Percentiles rank a stretch among this genome's conserved stretches.
Evolutionary conservation across 768 basidiomycete species (phyloP).

Genomic region (Chalciporus piperatus): DNA sequence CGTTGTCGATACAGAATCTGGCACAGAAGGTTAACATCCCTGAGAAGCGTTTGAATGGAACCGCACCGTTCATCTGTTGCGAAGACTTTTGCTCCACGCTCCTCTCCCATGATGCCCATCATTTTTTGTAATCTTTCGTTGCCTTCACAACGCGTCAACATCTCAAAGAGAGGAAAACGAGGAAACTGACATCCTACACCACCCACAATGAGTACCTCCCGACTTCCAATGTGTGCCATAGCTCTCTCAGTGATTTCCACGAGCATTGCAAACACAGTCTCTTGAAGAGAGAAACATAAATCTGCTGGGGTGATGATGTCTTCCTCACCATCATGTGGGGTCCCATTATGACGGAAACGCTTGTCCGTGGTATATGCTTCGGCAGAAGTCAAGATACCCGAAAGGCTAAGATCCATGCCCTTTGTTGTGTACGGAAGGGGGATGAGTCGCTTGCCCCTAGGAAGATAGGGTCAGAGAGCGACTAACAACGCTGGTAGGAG

Average conservation of each 20-base stretch:
- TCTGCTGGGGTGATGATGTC: constrained; percentile 93
- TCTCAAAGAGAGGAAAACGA: background rate
- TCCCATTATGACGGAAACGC: constrained; percentile 60
- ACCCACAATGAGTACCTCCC: constrained; percentile 94
- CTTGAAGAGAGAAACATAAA: constrained; percentile 94
- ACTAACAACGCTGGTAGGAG: background rate
- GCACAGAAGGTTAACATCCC: background rate
- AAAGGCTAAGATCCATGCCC: constrained; percentile 96
- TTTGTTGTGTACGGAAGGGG: constrained; percentile 93
- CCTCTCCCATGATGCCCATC: constrained; percentile 97
- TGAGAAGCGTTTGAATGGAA: background rate
- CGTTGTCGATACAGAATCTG: constrained; percentile 99
- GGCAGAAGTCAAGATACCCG: constrained; percentile 86
- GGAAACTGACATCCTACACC: constrained; percentile 92
- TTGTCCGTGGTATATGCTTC: constrained; percentile 89
- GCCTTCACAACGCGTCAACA: constrained; percentile 44
- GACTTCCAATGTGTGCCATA: constrained; percentile 98
- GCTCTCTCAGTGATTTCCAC: constrained; percentile 99
- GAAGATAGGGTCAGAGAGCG: background rate
- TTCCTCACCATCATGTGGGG: constrained; percentile 36
- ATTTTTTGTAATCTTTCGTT: constrained; percentile 94
- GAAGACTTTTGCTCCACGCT: constrained; percentile 85
- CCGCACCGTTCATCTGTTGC: constrained; percentile 91
- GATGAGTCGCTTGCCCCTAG: constrained; percentile 79
- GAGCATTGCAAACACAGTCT: constrained; percentile 96